Conservation (phyloP, 2,329 filamentous ascomycete genomes). For the Cladobotryum mycophilum region DNA sequence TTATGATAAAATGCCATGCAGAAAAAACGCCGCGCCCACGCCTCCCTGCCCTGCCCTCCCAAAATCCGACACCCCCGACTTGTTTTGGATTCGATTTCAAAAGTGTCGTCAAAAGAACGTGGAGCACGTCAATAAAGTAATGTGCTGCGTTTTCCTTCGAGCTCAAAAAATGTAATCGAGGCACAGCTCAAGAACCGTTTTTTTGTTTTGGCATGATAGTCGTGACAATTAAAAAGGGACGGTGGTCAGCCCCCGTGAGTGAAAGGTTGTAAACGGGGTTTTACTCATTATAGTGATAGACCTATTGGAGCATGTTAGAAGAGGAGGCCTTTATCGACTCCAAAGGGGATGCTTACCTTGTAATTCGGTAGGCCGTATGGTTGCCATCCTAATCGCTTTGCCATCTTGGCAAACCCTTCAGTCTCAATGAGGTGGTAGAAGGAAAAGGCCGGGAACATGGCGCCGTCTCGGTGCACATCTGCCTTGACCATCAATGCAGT, state of each 20-base stretch:
- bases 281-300: constrained; percentile 88
- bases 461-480: constrained; percentile 92
- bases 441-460: constrained; percentile 95
- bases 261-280: constrained; percentile 9
- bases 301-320: constrained; percentile 46
- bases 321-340: not conserved
- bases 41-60: constrained; percentile 7
- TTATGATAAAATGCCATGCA: constrained; percentile 6
- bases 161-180: not conserved
- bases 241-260: not conserved
- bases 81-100: constrained; percentile 1
- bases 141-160: not conserved
- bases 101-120: not conserved
- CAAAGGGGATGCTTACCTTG: constrained; percentile 56
- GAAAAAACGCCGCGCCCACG: constrained; percentile 6
- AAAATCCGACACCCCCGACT: constrained; percentile 7
- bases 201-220: constrained; percentile 11
- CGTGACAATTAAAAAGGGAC: constrained; percentile 11
- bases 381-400: constrained; percentile 76
- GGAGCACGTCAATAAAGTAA: not conserved
- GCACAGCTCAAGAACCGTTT: constrained; percentile 2
- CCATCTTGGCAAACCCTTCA: constrained; percentile 98
- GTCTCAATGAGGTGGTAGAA: constrained; percentile 98
- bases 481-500: constrained; percentile 91
- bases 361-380: constrained; percentile 92